phyloP scores from a whole-genome alignment of 2,329 filamentous ascomycete species.

The Neopestalotiopsis sp. region DNA sequence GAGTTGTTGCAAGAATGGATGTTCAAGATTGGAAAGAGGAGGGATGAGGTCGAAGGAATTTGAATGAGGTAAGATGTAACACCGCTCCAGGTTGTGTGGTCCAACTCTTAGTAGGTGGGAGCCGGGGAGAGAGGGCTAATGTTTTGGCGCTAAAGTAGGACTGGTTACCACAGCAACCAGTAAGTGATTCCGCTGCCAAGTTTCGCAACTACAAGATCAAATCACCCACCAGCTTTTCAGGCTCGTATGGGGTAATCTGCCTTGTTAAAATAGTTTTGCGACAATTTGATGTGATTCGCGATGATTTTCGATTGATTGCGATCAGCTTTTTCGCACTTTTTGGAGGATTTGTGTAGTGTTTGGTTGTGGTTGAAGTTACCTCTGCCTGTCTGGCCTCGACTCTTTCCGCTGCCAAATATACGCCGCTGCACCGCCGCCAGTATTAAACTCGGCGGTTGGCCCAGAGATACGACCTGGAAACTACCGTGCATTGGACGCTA shows the following conservation, averaged over 20 bases:
- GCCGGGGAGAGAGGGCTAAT: background rate
- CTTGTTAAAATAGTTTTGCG: background rate
- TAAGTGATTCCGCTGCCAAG: background rate
- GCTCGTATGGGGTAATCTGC: background rate
- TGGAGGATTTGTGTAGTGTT: too few species aligned
- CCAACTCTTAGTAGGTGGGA: too few species aligned
- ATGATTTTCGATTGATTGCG: background rate
- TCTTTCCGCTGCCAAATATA: too few species aligned
- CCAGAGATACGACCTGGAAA: background rate
- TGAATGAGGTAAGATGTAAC: background rate
- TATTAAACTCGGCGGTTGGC: background rate
- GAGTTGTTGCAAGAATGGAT: background rate
- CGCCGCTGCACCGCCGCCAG: background rate
- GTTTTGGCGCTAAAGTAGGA: slow-evolving; percentile 13
- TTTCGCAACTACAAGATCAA: background rate
- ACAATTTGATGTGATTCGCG: background rate
- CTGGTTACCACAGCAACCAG: slow-evolving; percentile 12
- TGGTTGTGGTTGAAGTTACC: too few species aligned
- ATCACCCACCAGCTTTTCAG: background rate
- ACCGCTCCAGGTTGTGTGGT: background rate
- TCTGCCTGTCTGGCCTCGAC: too few species aligned
- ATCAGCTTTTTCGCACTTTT: too few species aligned
- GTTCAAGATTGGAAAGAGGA: background rate
- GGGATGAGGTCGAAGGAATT: background rate
- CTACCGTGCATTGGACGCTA: background rate